Conservation (phyloP, 2,329 filamentous ascomycete species). For the Xylaria sp. region DNA sequence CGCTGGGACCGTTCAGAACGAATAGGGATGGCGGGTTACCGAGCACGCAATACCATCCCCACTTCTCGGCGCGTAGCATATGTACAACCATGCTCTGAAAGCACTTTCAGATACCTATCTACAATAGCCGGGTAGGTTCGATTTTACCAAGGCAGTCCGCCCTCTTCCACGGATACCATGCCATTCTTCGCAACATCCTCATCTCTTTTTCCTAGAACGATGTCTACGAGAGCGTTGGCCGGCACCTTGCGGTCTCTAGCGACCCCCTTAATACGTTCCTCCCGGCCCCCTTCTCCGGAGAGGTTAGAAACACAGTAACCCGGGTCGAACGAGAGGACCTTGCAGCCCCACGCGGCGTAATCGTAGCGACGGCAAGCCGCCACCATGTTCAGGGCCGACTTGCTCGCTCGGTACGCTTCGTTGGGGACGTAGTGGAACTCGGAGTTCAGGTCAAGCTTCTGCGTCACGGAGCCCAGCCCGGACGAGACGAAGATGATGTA, state of each 20-base stretch:
- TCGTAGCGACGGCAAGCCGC: constrained; percentile 34
- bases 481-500: constrained; percentile 41
- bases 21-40: too few species aligned
- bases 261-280: constrained; percentile 30
- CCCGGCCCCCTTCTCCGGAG: constrained; percentile 31
- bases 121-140: constrained; percentile 13
- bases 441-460: constrained; percentile 29
- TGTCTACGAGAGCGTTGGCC: constrained; percentile 29
- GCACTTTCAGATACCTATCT: background rate
- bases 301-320: constrained; percentile 40
- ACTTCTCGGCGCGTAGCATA: too few species aligned
- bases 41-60: too few species aligned
- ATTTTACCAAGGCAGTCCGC: constrained; percentile 26
- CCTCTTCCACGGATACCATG: constrained; percentile 28
- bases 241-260: constrained; percentile 34
- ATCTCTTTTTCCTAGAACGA: constrained; percentile 36
- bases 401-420: constrained; percentile 40
- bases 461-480: constrained; percentile 36
- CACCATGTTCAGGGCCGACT: constrained; percentile 43
- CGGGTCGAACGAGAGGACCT: constrained; percentile 39
- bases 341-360: constrained; percentile 35
- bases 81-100: background rate
- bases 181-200: constrained; percentile 30
- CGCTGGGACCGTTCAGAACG: too few species aligned
- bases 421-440: constrained; percentile 17